Evolutionary conservation across 768 basidiomycete genomes (phyloP), one percentile per base, ranked within the genome.

Genomic region (Wakefieldia striispora): DNA sequence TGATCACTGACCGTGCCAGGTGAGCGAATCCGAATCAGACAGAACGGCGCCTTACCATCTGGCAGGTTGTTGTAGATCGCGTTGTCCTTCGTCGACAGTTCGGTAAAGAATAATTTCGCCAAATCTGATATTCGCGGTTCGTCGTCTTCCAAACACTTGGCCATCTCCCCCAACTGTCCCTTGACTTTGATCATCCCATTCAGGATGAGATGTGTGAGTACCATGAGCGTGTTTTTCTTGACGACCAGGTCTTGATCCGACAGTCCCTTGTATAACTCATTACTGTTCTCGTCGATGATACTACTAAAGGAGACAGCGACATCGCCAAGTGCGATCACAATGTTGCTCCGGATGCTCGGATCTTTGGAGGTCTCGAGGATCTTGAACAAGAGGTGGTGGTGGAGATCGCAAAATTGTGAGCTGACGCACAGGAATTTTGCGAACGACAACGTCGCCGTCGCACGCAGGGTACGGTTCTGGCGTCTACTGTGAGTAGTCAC

Each of bases 111-210:
- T 43, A 99, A 66, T 69, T 94, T 95, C n/a, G 97, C 95, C 34
- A 99, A 77, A 60, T 97, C 95, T 16, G 89, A 82, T 51, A 99
- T 88, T 13, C 95, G 72, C 40, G 76, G 76, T 49, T 97, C 95
- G 20, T 80, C 76, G 67, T 98, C 95, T 71, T 97, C 94, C 7
- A 98, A 71, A 65, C 97, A 98, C 70, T 99, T 98, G n/a, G 95
- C 97, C 95, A 99, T 98, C 76, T 99, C 97, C 16, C 97, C 97
- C 7, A 99, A 76, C 65, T 99, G 95, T 2, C 97, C 97, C 71
- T 99, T 98, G 58, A 98, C 95, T 70, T 98, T 99, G 78, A 99
- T 90, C 97, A 98, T 97, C 3, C 95, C 95, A 60, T 97, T 97
- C 53, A 99, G 72, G 63, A 98, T 98, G 52, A 99, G 72, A 67